Evolutionary conservation across 2,329 filamentous ascomycete species (phyloP), one percentile per base, ranked within the genome.

Genomic region (Talaromyces sp.): DNA sequence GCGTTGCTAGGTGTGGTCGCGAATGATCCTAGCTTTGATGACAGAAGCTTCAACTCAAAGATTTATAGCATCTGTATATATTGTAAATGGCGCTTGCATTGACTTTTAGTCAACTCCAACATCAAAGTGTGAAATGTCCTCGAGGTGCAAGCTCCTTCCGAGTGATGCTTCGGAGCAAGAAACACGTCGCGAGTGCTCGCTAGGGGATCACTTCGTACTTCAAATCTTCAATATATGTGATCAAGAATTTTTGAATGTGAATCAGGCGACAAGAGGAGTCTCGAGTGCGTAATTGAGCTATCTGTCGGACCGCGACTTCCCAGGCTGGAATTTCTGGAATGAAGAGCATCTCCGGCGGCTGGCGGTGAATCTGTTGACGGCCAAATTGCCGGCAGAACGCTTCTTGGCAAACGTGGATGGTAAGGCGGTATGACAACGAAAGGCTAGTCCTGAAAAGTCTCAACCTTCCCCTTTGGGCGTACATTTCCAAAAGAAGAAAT

Each of bases 371-470:
- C 5, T 52, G 8, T 6, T 52, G 49, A 52, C 10, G 24, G 43
- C 41, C 22, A 22, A 59, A 50, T 14, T 66, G 61, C 65, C 61
- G 65, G 65, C 56, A 66, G 56, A 63, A 66, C 22, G 14, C 19
- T 27, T n/a, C 59, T 59, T 60, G 54, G 22, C n/a, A 37, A 43
- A 49, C 8, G 10, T 7, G 9, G 33, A n/a, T 2, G 13, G 13
- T 10, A 31, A 59, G 41, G 56, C 62, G 62, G 62, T 60, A 37
- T n/a, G 14, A 13, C 41, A 16, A 22, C 33, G 5, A 13, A 10
- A 41, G 5, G 35, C 60, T 54, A 56, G 47, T 10, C 49, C 37
- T n/a, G 37, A 31, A 59, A 6, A 43, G 10, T 35, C 35, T 27
- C 35, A 41, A 27, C 7, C 19, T 41, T 58, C 56, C 24, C 9